These are phyloP conservation scores for Penicillium frequentans DNA, from an alignment of 2,329 filamentous ascomycete species.

Conservation along the genomic window DNA sequence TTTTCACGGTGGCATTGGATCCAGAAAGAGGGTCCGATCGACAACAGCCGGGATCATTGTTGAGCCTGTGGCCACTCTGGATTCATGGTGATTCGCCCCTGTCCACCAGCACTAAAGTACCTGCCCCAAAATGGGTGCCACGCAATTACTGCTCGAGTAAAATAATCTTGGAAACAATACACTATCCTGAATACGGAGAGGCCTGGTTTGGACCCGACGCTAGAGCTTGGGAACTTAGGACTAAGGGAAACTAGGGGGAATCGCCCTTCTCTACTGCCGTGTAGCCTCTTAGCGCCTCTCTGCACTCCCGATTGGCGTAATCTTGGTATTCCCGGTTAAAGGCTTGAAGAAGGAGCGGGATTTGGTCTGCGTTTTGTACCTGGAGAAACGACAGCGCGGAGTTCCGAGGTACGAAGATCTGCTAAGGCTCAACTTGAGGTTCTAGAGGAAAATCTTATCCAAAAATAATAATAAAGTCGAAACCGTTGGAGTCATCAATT, in stretches of 20 bases:
- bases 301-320: slow-evolving; percentile 6
- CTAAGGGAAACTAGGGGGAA: slow-evolving; percentile 1
- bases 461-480: background rate
- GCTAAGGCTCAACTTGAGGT: background rate
- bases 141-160: slow-evolving; percentile 1
- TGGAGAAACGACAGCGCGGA: background rate
- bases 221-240: background rate
- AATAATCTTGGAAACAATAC: background rate
- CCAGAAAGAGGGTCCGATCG: slow-evolving; percentile 15
- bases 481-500: slow-evolving; percentile 4
- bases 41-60: slow-evolving; percentile 8
- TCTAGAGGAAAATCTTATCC: background rate
- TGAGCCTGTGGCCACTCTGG: slow-evolving; percentile 8
- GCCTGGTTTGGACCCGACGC: background rate
- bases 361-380: background rate
- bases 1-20: background rate
- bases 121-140: background rate
- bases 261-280: background rate
- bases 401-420: background rate
- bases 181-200: background rate
- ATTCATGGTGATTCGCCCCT: slow-evolving; percentile 13
- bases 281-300: background rate
- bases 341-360: background rate
- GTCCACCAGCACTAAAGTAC: slow-evolving; percentile 1
- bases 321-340: slow-evolving; percentile 11